These are phyloP conservation scores for Lecanosticta acicola DNA, from an alignment of 2,329 filamentous ascomycete species.

Conservation along the genomic window DNA sequence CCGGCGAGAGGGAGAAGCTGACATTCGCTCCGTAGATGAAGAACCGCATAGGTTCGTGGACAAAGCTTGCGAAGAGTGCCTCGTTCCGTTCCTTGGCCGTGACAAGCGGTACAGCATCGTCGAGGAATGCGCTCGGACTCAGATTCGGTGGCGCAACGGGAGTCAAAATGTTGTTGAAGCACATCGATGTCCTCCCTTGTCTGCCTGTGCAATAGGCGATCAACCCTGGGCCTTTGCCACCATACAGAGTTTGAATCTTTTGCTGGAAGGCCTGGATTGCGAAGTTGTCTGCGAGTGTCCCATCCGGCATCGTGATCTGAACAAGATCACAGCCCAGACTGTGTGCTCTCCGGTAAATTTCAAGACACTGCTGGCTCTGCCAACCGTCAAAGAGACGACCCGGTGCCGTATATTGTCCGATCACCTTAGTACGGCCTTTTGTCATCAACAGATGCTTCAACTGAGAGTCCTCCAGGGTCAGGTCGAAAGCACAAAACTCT, in stretches of 20 bases:
- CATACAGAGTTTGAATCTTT: constrained; percentile 34
- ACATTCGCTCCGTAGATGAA: constrained; percentile 70
- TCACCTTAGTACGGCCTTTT: constrained; percentile 55
- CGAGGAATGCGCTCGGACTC: constrained; percentile 1
- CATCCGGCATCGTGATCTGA: constrained; percentile 55
- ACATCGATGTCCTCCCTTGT: constrained; percentile 59
- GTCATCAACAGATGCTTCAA: constrained; percentile 47
- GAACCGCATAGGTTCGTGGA: constrained; percentile 64
- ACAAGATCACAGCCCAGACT: constrained; percentile 57
- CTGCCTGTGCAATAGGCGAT: constrained; percentile 52
- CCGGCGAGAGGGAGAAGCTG: constrained; percentile 66
- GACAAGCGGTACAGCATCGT: constrained; percentile 38
- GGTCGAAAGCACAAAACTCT: constrained; percentile 56
- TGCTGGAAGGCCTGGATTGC: constrained; percentile 53
- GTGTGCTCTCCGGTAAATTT: constrained; percentile 55
- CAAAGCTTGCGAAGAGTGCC: constrained; percentile 61
- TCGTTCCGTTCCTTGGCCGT: constrained; percentile 60
- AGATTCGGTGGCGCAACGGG: constrained; percentile 40
- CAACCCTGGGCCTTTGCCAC: constrained; percentile 19
- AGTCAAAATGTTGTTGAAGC: constrained; percentile 61
- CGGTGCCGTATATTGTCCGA: constrained; percentile 47
- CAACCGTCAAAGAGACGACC: constrained; percentile 46
- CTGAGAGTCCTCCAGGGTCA: constrained; percentile 50
- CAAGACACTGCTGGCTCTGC: constrained; percentile 51
- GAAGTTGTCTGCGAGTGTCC: constrained; percentile 57